Conservation (phyloP, 2,329 filamentous ascomycete genomes). For the Fusarium staphyleae region DNA sequence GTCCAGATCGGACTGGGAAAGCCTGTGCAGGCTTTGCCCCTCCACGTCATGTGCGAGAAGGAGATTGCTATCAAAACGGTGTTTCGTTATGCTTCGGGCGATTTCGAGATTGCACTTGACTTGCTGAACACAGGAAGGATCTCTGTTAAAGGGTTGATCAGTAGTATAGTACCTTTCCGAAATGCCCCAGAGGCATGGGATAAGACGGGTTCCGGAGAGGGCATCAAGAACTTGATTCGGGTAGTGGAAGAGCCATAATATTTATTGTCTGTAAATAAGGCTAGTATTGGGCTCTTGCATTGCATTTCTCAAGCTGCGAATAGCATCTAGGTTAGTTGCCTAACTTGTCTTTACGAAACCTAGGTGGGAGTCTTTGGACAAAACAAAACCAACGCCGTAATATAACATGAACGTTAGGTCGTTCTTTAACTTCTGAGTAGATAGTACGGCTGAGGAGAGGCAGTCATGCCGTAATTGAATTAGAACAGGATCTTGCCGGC, state of each 20-base stretch:
- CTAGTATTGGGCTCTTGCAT: too few relatives aligned
- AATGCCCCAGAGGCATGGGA: slow-evolving; percentile 70
- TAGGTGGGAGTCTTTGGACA: too few relatives aligned
- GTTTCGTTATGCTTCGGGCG: slow-evolving; percentile 87
- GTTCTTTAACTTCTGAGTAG: too few relatives aligned
- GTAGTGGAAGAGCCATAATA: slow-evolving; percentile 5
- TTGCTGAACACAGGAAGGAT: slow-evolving; percentile 76
- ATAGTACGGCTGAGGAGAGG: slow-evolving; percentile 49
- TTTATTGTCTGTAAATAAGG: too few relatives aligned
- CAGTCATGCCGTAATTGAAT: slow-evolving; percentile 76
- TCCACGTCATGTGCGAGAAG: slow-evolving; percentile 86
- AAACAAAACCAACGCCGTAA: too few relatives aligned
- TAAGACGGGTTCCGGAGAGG: slow-evolving; percentile 84
- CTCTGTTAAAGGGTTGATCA: slow-evolving; percentile 81
- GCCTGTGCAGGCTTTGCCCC: slow-evolving; percentile 46
- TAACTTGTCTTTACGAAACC: too few relatives aligned
- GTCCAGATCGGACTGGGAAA: slow-evolving; percentile 32
- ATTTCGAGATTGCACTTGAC: slow-evolving; percentile 83
- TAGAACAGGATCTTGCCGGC: slow-evolving; percentile 67
- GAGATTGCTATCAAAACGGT: slow-evolving; percentile 85
- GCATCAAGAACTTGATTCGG: slow-evolving; percentile 71
- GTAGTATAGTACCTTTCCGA: slow-evolving; percentile 79
- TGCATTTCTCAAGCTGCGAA: too few relatives aligned
- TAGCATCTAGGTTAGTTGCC: too few relatives aligned
- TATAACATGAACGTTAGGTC: too few relatives aligned